Base-by-base conservation (phyloP, 352 stramenopile species). In the Phytophthora foliorum region DNA sequence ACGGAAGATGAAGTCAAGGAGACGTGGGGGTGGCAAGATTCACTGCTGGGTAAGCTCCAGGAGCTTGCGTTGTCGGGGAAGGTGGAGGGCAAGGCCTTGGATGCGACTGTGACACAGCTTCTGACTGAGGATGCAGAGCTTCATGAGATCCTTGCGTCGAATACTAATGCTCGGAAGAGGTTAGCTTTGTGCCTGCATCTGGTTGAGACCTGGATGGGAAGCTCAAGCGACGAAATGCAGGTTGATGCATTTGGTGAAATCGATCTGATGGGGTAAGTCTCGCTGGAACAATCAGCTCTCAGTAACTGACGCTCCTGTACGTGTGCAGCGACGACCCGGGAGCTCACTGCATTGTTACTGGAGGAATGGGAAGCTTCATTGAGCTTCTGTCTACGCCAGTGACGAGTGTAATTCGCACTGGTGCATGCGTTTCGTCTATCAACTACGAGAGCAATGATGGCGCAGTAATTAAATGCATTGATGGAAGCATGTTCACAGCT, bases 131-230 rank as follows among this genome's bases (percentile, higher is more conserved):
- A 75, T 29, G 17, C 29, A 17, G 49, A 77, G 21, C 21, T 81
- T 49, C 29, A 36, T 4, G 50, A 62, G 10, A 54, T 72, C 5
- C 27, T 71, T 34, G 27, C 13, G 22, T 67, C 51, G 11, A 41
- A 25, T 51, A 16, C 39, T 17, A 71, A 81, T 39, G 68, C 63
- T 51, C 46, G 58, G 1, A 46, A 73, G 29, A 58, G 77, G 14
- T 52, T 89, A 44, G 21, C 50, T 4, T 57, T 86, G 34, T 84
- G 77, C 51, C 21, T 87, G 29, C 72, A 67, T 19, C 68, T 88
- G 36, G 67, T 86, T 27, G 78, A 89, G 59, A 74, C 74, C 10
- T 89, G 81, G 81, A 87, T 89, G 78, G 81, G 81, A 10, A 70
- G 69, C 5, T 61, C 67, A 19, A 78, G 74, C 0, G 64, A 82